These are phyloP conservation scores for Coprinellus aureogranulatus DNA, from an alignment of 768 basidiomycete species.

Conservation along the genomic window DNA sequence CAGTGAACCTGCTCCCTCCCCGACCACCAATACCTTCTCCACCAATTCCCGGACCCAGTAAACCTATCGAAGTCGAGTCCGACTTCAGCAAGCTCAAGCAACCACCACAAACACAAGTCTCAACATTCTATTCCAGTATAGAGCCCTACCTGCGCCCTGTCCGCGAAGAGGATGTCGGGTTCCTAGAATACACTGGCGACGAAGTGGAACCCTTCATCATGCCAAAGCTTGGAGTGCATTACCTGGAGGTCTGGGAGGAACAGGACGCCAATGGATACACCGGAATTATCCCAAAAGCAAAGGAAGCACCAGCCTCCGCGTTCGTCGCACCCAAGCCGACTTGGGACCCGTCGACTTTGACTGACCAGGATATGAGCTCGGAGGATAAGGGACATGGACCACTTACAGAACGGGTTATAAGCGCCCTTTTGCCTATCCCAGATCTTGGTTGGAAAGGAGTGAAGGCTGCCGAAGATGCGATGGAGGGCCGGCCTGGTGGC, in stretches of 20 bases:
- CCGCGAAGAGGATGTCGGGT: slow-evolving; percentile 94
- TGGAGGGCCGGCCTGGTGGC: slow-evolving; percentile 80
- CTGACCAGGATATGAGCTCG: slow-evolving; percentile 62
- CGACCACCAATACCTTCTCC: slow-evolving; percentile 63
- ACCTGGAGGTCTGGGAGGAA: slow-evolving; percentile 90
- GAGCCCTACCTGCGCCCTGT: slow-evolving; percentile 89
- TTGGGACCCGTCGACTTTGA: slow-evolving; percentile 82
- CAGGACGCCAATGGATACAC: slow-evolving; percentile 61
- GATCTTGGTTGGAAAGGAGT: slow-evolving; percentile 71
- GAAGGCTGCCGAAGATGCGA: slow-evolving; percentile 80
- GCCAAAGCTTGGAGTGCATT: slow-evolving; percentile 85
- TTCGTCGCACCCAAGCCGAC: slow-evolving; percentile 57
- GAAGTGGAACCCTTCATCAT: slow-evolving; percentile 85
- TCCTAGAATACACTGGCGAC: slow-evolving; percentile 87
- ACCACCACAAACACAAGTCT: slow-evolving; percentile 65
- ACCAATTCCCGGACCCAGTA: slow-evolving; percentile 70
- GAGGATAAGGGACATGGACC: slow-evolving; percentile 86
- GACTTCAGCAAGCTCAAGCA: slow-evolving; percentile 86
- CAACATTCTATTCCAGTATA: slow-evolving; percentile 83
- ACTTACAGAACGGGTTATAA: slow-evolving; percentile 80
- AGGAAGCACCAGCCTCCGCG: slow-evolving; percentile 34
- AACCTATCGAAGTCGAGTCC: slow-evolving; percentile 77
- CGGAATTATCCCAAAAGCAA: slow-evolving; percentile 24
- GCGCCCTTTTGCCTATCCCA: slow-evolving; percentile 69
- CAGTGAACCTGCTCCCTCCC: slow-evolving; percentile 49